phyloP scores from a whole-genome alignment of 805 yeast species.

The Yarrowia divulgata region DNA sequence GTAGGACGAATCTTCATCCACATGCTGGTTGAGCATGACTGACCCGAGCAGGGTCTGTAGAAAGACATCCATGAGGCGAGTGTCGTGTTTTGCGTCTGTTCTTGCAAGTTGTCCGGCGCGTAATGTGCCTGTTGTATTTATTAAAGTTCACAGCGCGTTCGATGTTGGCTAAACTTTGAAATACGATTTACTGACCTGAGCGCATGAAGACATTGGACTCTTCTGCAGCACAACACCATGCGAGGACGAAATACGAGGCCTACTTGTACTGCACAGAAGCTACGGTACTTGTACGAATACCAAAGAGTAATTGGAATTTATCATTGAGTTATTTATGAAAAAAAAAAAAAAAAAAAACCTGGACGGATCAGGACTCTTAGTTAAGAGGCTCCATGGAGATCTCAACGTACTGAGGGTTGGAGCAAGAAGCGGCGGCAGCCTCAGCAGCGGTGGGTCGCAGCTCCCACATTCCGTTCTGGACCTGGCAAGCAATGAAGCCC shows the following conservation, averaged over 20 bases:
- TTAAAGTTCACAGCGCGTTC: no score
- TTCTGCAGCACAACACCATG: no score
- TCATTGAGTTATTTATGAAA: background rate
- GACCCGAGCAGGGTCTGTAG: constrained; percentile 19
- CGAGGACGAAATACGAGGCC: no score
- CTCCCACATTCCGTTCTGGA: constrained; percentile 20
- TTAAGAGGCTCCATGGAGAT: constrained; percentile 16
- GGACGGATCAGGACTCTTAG: background rate
- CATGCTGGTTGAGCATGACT: constrained; percentile 8
- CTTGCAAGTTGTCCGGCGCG: no score
- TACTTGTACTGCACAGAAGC: no score
- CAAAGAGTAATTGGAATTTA: no score
- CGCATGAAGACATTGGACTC: no score
- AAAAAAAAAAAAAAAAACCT: constrained; percentile 5
- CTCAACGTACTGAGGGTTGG: constrained; percentile 16
- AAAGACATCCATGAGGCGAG: constrained; percentile 6
- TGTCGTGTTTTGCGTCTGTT: background rate
- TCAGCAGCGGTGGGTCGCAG: constrained; percentile 22
- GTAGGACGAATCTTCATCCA: background rate
- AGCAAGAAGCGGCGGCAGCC: constrained; percentile 8
- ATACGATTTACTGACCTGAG: no score
- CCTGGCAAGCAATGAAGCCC: constrained; percentile 26
- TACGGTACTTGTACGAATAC: background rate
- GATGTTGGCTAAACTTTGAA: no score
- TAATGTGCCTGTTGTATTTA: no score